Evolutionary conservation across 495 filamentous ascomycete species (phyloP), one percentile per base, ranked within the genome.

Genomic region (Daldinia caldariorum): DNA sequence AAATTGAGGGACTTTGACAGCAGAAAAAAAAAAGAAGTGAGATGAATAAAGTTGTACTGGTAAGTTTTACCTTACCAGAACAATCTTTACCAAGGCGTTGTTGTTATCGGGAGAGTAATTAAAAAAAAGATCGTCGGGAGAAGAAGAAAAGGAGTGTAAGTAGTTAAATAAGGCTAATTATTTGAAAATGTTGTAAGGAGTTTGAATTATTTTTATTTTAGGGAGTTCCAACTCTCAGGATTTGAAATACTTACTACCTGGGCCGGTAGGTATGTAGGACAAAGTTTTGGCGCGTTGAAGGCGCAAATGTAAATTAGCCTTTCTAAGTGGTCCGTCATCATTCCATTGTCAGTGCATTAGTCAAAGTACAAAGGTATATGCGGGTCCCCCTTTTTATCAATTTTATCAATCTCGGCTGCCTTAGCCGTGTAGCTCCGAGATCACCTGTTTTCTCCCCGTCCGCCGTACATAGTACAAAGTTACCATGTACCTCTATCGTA

Each of bases 371-470:
- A 26, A 47, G 1, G 6, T 35, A 35, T 35, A 35, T 35, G 34
- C 55, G 43, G 59, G 63, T 59, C 69, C 69, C 69, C 69, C 60
- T 72, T 72, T 71, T 69, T 71, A 67, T 72, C 69, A 67, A 63
- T 71, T 72, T 67, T 64, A 72, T 67, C 69, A 72, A 68, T 72
- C 64, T 72, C 69, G 69, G 69, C 26, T 61, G 4, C 18, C 34
- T 22, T 39, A 57, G 51, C 69, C 64, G 60, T 18, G 55, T 53
- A 70, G 54, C 60, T 72, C 69, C 69, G 69, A 72, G 69, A 72
- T 72, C 69, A 72, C 69, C 69, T 72, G 69, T 72, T 72, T 68
- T 18, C 20, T 41, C 10, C 10, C 39, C 20, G 43, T 20, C 43
- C 20, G 18, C 43, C 43, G 18, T 47, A 20, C 4, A n/a, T 18